These are phyloP conservation scores for Vitis labrusca DNA, from an alignment of 164 flowering plant species.

Conservation along the genomic window DNA sequence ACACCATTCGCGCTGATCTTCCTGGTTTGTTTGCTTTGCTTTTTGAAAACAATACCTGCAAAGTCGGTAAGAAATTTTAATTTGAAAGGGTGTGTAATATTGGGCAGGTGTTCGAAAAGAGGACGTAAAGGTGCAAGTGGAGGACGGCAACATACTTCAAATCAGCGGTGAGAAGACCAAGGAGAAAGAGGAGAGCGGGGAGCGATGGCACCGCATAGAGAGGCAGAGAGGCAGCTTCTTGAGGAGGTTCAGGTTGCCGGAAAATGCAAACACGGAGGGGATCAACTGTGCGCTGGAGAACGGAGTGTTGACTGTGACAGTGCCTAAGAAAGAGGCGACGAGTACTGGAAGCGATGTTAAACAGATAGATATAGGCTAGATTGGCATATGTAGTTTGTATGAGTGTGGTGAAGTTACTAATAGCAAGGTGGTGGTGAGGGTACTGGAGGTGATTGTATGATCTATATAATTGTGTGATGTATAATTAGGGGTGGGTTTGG, in stretches of 20 bases:
- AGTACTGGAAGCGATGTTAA: too few species aligned
- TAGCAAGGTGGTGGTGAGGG: too few species aligned
- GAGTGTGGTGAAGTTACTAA: too few species aligned
- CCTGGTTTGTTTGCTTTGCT: conserved; percentile 21
- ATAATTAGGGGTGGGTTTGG: too few species aligned
- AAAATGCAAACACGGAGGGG: conserved; percentile 8
- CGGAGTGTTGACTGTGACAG: conserved; percentile 7
- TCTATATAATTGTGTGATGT: too few species aligned
- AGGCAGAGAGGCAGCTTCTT: conserved; percentile 17
- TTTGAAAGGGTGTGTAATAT: too few species aligned
- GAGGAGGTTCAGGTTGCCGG: conserved; percentile 17
- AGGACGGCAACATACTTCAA: conserved; percentile 17
- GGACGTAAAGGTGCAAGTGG: conserved; percentile 24
- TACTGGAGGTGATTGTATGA: too few species aligned
- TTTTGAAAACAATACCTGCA: too few species aligned
- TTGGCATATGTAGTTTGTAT: too few species aligned
- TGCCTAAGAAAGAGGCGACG: conserved; percentile 2
- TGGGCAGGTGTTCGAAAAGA: conserved; percentile 22
- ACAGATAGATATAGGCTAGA: too few species aligned
- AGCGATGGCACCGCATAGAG: conserved; percentile 29
- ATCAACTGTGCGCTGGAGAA: conserved; percentile 6
- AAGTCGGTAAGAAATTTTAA: too few species aligned
- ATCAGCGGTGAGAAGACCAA: conserved; percentile 20
- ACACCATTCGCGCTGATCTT: conserved; percentile 31
- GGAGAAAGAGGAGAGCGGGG: conserved; percentile 18